Evolutionary conservation across 2,329 filamentous ascomycete species (phyloP).

Genomic region (Phyllosticta citriasiana): DNA sequence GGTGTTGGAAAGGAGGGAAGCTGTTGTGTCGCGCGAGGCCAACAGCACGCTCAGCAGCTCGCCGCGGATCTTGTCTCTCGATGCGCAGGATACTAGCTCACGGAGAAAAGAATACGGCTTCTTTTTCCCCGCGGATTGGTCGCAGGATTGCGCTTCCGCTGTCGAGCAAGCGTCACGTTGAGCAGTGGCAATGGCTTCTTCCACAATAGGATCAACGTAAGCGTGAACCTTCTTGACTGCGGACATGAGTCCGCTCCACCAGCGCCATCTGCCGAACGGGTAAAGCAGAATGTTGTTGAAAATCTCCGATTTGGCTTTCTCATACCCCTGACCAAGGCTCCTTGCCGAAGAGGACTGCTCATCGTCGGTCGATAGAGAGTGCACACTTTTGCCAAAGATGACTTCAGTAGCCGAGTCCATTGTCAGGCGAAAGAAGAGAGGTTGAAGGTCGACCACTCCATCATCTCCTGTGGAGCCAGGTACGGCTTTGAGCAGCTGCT

Average conservation of each 20-base stretch:
- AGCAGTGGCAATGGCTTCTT: conserved; percentile 33
- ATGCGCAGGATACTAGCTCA: conserved; percentile 34
- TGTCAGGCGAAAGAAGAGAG: neutral
- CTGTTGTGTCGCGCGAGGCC: conserved; percentile 31
- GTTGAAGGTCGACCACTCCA: conserved; percentile 13
- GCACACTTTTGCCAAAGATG: conserved; percentile 34
- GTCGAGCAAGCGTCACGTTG: conserved; percentile 13
- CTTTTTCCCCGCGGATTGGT: conserved; percentile 15
- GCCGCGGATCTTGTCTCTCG: conserved; percentile 32
- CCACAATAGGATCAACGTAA: conserved; percentile 37
- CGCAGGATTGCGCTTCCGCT: conserved; percentile 12
- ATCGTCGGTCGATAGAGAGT: conserved; percentile 26
- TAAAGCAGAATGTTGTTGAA: conserved; percentile 28
- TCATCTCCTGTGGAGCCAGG: conserved; percentile 16
- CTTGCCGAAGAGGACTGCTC: conserved; percentile 21
- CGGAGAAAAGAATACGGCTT: conserved; percentile 36
- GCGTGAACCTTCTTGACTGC: conserved; percentile 36
- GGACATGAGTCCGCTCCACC: conserved; percentile 25
- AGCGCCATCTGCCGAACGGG: conserved; percentile 14
- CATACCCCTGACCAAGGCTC: conserved; percentile 27
- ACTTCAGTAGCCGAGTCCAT: conserved; percentile 38
- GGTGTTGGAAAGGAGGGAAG: conserved; percentile 29
- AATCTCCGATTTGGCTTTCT: conserved; percentile 29
- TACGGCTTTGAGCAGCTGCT: conserved; percentile 13
- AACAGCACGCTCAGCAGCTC: conserved; percentile 38